phyloP scores from a whole-genome alignment of 1,284 basidiomycete genomes.

The Tetrapyrgos nigripes region DNA sequence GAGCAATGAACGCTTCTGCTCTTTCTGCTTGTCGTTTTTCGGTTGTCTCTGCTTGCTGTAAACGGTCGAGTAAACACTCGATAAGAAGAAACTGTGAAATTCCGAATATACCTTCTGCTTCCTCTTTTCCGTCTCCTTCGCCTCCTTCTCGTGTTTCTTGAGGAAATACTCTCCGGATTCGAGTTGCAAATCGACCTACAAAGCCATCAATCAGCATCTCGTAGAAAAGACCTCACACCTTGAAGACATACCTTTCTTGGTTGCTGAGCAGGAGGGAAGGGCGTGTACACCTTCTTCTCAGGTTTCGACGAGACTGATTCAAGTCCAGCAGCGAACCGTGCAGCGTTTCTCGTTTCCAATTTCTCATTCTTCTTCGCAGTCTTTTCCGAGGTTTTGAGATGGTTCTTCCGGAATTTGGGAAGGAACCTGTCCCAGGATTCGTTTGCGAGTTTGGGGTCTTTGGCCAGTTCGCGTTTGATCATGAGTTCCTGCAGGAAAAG shows the following conservation, averaged over 20 bases:
- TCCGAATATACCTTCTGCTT: slow-evolving; percentile 66
- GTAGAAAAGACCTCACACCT: neutral
- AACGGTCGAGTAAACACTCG: slow-evolving; percentile 8
- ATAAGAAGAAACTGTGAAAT: neutral
- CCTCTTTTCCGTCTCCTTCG: slow-evolving; percentile 64
- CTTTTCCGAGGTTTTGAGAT: slow-evolving; percentile 92
- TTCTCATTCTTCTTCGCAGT: slow-evolving; percentile 85
- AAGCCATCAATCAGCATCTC: neutral
- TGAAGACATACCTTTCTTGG: slow-evolving; percentile 80
- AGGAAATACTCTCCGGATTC: slow-evolving; percentile 99
- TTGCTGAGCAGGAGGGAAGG: slow-evolving; percentile 95
- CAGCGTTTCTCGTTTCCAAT: slow-evolving; percentile 59
- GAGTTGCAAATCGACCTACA: slow-evolving; percentile 88
- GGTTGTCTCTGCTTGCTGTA: slow-evolving; percentile 77
- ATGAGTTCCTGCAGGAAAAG: slow-evolving; percentile 83
- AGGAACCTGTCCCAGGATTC: slow-evolving; percentile 99
- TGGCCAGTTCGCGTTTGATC: slow-evolving; percentile 97
- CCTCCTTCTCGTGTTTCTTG: slow-evolving; percentile 83
- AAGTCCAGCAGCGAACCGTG: slow-evolving; percentile 66
- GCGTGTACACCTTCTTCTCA: slow-evolving; percentile 97
- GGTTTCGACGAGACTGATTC: slow-evolving; percentile 50
- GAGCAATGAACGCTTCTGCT: slow-evolving; percentile 86
- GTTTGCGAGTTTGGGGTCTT: slow-evolving; percentile 94
- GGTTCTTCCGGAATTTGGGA: slow-evolving; percentile 94
- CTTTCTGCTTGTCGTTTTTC: slow-evolving; percentile 77